phyloP scores from a whole-genome alignment of 495 filamentous ascomycete species.

The Penicillium verhagenii region DNA sequence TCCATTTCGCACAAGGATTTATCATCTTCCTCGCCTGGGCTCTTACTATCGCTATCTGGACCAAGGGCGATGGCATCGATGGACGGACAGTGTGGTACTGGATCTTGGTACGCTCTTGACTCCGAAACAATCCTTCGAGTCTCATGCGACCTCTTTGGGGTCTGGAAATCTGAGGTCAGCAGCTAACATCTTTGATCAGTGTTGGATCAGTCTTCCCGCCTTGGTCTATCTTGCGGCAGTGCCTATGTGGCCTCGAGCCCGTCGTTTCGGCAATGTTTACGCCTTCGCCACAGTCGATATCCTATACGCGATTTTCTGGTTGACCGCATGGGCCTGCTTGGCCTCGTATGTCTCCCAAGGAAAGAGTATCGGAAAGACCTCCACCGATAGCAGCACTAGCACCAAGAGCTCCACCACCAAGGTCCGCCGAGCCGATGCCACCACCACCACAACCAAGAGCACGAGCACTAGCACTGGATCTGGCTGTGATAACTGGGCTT shows the following conservation, averaged over 20 bases:
- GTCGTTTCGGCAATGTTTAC: conserved; percentile 77
- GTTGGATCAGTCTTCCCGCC: conserved; percentile 78
- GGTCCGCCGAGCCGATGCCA: conserved; percentile 1
- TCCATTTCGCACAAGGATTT: conserved; percentile 59
- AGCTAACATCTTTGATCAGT: conserved; percentile 51
- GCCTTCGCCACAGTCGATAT: conserved; percentile 74
- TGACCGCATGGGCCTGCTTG: conserved; percentile 75
- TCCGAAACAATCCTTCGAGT: background rate
- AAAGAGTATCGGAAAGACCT: conserved; percentile 39
- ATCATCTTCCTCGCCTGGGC: conserved; percentile 70
- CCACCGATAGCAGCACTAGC: conserved; percentile 6
- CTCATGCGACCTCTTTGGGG: background rate
- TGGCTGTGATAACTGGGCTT: conserved; percentile 53
- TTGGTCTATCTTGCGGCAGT: conserved; percentile 82
- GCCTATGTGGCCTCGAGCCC: conserved; percentile 79
- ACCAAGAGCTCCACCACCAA: conserved; percentile 22
- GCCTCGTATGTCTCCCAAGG: conserved; percentile 63
- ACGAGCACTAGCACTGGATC: conserved; percentile 25
- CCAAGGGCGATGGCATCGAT: conserved; percentile 59
- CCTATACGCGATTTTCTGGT: conserved; percentile 76
- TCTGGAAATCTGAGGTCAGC: background rate
- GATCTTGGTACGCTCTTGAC: conserved; percentile 59
- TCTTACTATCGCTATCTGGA: conserved; percentile 72
- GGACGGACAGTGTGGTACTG: conserved; percentile 75
- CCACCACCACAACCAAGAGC: background rate